Percentiles rank a stretch among this genome's conserved stretches.
These are phyloP conservation scores for Globisporangium okanoganense DNA, from an alignment of 352 stramenopile species.

Conservation along the genomic window DNA sequence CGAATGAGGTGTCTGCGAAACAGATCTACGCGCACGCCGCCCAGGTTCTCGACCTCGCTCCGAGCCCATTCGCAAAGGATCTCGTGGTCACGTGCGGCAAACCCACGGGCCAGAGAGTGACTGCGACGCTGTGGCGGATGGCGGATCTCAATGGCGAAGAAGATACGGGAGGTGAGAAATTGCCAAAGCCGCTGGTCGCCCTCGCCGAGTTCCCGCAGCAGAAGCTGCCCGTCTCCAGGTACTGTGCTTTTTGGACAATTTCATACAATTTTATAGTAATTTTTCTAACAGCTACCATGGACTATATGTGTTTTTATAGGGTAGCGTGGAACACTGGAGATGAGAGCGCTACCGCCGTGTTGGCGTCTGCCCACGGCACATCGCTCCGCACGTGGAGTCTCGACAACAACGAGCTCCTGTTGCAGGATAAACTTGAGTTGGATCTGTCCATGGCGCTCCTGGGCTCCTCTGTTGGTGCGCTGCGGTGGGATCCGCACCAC, in stretches of 20 bases:
- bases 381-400: constrained; percentile 56
- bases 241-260: background rate
- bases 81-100: constrained; percentile 61
- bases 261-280: background rate
- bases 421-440: constrained; percentile 41
- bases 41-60: constrained; percentile 47
- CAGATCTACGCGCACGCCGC: constrained; percentile 41
- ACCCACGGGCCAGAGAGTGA: constrained; percentile 21
- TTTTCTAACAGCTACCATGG: background rate
- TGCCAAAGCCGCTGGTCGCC: constrained; percentile 25
- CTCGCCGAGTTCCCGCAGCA: constrained; percentile 37
- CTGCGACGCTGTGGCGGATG: constrained; percentile 54
- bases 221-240: constrained; percentile 45
- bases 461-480: constrained; percentile 23
- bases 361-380: constrained; percentile 42
- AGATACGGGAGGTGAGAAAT: constrained; percentile 9
- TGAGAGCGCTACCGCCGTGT: constrained; percentile 15
- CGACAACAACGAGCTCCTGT: constrained; percentile 24
- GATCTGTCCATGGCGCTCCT: constrained; percentile 39
- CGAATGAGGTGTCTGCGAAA: constrained; percentile 31
- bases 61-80: constrained; percentile 40
- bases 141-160: constrained; percentile 16
- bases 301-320: constrained; percentile 11
- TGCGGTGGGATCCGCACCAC: constrained; percentile 87
- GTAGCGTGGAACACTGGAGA: constrained; percentile 39